Conservation (phyloP, 805 yeast species). For the Schwanniomyces polymorphus region DNA sequence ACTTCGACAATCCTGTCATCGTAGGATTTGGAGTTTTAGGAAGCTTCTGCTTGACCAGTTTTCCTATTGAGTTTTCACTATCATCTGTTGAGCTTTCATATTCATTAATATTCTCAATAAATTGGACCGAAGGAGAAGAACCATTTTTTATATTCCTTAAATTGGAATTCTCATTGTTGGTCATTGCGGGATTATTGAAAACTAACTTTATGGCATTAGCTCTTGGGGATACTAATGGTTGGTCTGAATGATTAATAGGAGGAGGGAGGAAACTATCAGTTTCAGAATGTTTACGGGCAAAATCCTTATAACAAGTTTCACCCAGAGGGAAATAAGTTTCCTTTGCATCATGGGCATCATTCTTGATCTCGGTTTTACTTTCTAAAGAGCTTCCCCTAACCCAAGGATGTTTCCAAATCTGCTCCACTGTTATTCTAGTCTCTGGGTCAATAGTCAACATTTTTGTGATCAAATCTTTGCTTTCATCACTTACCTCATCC, state of each 20-base stretch:
- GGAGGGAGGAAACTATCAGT: neutral
- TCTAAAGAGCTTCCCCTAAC: constrained; percentile 11
- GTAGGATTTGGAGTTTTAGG: constrained; percentile 44
- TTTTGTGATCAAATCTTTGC: constrained; percentile 65
- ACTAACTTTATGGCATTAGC: constrained; percentile 43
- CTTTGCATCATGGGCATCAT: neutral
- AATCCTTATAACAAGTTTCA: neutral
- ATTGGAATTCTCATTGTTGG: constrained; percentile 7
- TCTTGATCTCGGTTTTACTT: neutral
- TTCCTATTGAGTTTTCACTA: constrained; percentile 25
- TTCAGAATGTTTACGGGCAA: constrained; percentile 3
- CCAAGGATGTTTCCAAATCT: constrained; percentile 76
- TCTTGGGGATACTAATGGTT: constrained; percentile 29
- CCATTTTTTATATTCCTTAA: neutral
- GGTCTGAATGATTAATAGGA: neutral
- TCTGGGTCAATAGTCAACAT: constrained; percentile 70
- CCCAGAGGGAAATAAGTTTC: constrained; percentile 2
- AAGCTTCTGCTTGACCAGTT: constrained; percentile 29
- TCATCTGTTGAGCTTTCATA: constrained; percentile 22
- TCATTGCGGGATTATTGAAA: constrained; percentile 45
- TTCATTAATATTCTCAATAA: constrained; percentile 20
- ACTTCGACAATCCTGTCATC: constrained; percentile 21
- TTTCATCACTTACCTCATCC: constrained; percentile 76
- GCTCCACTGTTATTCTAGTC: constrained; percentile 65
- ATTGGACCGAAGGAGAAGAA: constrained; percentile 13